phyloP scores from a whole-genome alignment of 805 yeast species.

The Candida saitoana region DNA sequence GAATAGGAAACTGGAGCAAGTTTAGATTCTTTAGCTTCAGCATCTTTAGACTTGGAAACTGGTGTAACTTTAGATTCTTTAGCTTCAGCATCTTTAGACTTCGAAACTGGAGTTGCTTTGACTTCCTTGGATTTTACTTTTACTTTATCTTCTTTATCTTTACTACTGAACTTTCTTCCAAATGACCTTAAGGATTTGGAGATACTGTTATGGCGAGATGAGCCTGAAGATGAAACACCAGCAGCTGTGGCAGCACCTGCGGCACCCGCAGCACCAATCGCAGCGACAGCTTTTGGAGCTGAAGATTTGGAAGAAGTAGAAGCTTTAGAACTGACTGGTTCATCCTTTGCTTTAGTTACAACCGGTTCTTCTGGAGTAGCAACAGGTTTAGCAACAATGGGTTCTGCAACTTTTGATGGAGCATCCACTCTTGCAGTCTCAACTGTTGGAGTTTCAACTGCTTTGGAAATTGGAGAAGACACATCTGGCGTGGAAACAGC shows the following conservation, averaged over 20 bases:
- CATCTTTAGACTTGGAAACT: conserved; percentile 1
- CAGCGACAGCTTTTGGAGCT: conserved; percentile 2
- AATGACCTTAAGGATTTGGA: conserved; percentile 8
- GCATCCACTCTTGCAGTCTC: background rate
- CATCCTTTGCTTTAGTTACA: background rate
- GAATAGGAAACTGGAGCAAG: background rate
- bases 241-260: conserved; percentile 6
- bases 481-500: background rate
- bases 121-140: conserved; percentile 6
- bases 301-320: background rate
- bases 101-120: conserved; percentile 1
- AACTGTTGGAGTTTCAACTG: background rate
- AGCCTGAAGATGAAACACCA: conserved; percentile 5
- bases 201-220: background rate
- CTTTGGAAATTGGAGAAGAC: background rate
- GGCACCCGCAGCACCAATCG: conserved; percentile 9
- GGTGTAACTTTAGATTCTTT: conserved; percentile 3
- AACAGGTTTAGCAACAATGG: background rate
- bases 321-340: background rate
- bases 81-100: conserved; percentile 3
- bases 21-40: conserved; percentile 1
- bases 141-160: background rate
- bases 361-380: background rate
- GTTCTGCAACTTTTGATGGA: background rate
- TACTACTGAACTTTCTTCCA: conserved; percentile 8